These are phyloP conservation scores for Umbelopsis vinacea DNA, from an alignment of 192 early-diverging fungal species.

Conservation along the genomic window DNA sequence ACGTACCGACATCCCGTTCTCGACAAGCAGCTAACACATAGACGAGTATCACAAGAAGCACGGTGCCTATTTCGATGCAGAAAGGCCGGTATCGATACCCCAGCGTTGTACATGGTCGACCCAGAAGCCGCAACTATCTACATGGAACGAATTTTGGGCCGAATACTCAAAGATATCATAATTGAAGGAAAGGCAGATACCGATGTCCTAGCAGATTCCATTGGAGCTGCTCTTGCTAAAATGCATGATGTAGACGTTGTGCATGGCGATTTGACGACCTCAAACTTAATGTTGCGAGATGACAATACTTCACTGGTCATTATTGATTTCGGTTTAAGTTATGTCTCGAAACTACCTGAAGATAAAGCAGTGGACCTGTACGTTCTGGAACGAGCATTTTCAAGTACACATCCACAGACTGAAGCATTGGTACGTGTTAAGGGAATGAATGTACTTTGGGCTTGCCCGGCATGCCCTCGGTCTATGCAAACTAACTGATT, in stretches of 20 bases:
- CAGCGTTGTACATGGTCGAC: constrained; percentile 84
- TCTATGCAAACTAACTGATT: constrained; percentile 9
- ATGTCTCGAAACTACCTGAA: constrained; percentile 80
- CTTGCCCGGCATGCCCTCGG: not conserved
- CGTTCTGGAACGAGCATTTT: constrained; percentile 93
- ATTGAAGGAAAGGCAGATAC: constrained; percentile 33
- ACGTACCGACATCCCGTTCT: constrained; percentile 89
- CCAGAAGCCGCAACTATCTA: constrained; percentile 72
- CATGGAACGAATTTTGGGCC: constrained; percentile 88
- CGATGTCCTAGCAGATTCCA: constrained; percentile 51
- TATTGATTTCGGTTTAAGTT: constrained; percentile 98
- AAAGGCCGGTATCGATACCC: constrained; percentile 77
- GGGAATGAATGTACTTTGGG: not conserved
- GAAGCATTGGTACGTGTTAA: constrained; percentile 65
- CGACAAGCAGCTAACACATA: constrained; percentile 80
- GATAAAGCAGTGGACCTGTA: constrained; percentile 99
- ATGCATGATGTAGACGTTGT: constrained; percentile 89
- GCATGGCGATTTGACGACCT: constrained; percentile 97
- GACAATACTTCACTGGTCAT: constrained; percentile 58
- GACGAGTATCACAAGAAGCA: constrained; percentile 84
- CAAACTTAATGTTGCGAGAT: constrained; percentile 83
- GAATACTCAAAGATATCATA: constrained; percentile 76
- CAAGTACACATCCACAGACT: constrained; percentile 90
- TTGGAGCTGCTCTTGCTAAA: constrained; percentile 69
- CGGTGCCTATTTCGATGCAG: constrained; percentile 77